A percentile compares a stretch with the other conserved stretches of the same genome.
Conservation (phyloP, 495 filamentous ascomycete genomes). For the Lasiosphaeriaceae sp. region DNA sequence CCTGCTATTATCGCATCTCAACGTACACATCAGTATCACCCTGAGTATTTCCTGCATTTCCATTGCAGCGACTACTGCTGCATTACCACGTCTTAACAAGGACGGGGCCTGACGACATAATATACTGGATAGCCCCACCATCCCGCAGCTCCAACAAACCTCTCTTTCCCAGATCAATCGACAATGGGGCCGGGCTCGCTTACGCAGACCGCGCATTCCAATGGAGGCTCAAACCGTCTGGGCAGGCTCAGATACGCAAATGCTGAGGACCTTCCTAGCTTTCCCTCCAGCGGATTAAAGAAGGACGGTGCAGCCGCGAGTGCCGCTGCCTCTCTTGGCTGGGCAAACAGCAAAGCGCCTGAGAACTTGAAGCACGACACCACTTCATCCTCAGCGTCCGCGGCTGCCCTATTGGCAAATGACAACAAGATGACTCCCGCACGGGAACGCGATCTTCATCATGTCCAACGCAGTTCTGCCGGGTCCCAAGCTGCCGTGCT, state of each 20-base stretch:
- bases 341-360: constrained; percentile 59
- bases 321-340: constrained; percentile 69
- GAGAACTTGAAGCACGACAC: constrained; percentile 55
- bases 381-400: constrained; percentile 59
- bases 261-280: constrained; percentile 63
- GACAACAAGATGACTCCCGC: constrained; percentile 59
- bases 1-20: no score
- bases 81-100: no score
- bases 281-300: constrained; percentile 58
- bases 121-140: no score
- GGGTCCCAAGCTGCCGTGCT: constrained; percentile 67
- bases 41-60: no score
- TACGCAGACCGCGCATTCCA: constrained; percentile 6
- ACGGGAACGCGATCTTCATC: constrained; percentile 30
- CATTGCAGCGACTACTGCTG: no score
- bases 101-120: no score
- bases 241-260: constrained; percentile 64
- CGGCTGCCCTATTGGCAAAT: constrained; percentile 64
- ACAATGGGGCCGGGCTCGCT: constrained; percentile 9
- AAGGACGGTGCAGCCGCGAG: constrained; percentile 63
- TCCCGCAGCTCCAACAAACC: no score
- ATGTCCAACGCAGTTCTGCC: constrained; percentile 53
- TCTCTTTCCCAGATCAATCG: neutral
- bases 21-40: no score
- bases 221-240: constrained; percentile 29